phyloP scores from a whole-genome alignment of 2,329 filamentous ascomycete species.

The Atkinsonella hypoxylon region DNA sequence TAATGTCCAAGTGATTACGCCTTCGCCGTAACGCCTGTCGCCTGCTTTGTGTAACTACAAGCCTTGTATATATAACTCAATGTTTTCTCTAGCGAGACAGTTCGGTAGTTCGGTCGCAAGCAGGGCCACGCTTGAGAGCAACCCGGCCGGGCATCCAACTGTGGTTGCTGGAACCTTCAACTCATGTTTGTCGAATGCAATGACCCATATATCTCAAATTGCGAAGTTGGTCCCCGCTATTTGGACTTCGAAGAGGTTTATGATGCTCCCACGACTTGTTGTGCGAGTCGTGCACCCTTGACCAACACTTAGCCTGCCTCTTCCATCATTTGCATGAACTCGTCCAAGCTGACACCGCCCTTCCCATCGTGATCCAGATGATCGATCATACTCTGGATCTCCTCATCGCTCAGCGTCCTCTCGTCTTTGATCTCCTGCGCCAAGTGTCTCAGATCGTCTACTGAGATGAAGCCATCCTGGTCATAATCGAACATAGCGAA shows the following conservation, averaged over 20 bases:
- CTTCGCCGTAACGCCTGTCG: slow-evolving; percentile 2
- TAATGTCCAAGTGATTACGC: slow-evolving; percentile 5
- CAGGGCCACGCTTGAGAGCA: not conserved
- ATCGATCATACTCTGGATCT: slow-evolving; percentile 91
- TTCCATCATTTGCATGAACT: slow-evolving; percentile 54
- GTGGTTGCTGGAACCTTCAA: not conserved
- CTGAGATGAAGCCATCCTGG: slow-evolving; percentile 78
- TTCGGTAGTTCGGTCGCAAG: not conserved
- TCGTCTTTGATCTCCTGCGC: slow-evolving; percentile 80
- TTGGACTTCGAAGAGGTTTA: not conserved
- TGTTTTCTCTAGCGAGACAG: too few species aligned
- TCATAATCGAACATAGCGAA: slow-evolving; percentile 91
- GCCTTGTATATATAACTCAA: not conserved
- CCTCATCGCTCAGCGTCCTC: slow-evolving; percentile 73
- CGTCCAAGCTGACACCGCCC: slow-evolving; percentile 59
- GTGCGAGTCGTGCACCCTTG: not conserved
- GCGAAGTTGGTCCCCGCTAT: not conserved
- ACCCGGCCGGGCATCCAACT: not conserved
- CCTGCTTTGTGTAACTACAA: not conserved
- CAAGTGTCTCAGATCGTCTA: slow-evolving; percentile 78
- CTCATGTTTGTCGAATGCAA: not conserved
- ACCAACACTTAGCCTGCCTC: slow-evolving; percentile 21
- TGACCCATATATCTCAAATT: not conserved
- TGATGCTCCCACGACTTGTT: not conserved
- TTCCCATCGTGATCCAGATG: slow-evolving; percentile 95